Percentiles rank a stretch among this genome's conserved stretches.
Conservation (phyloP, 345 rosid genomes). For the Microcos paniculata region DNA sequence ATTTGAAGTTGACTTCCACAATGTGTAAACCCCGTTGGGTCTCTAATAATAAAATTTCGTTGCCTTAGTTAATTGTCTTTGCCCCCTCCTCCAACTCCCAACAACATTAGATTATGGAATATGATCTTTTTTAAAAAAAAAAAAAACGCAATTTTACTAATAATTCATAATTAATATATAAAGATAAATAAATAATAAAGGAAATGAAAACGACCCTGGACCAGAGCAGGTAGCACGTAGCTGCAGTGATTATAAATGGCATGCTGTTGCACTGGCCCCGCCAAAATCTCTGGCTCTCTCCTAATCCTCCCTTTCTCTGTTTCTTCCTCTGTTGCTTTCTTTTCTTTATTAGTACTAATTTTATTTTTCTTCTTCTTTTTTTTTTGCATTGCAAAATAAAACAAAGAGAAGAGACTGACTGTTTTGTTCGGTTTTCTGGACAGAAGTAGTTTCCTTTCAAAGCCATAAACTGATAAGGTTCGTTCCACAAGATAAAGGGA, state of each 20-base stretch:
- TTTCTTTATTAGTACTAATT: no score
- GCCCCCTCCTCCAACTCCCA: background rate
- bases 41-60: background rate
- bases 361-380: no score
- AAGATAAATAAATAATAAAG: no score
- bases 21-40: background rate
- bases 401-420: background rate
- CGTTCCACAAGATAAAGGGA: background rate
- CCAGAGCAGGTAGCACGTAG: background rate
- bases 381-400: background rate
- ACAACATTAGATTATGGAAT: background rate
- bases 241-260: conserved; percentile 8
- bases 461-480: background rate
- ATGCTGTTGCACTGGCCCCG: conserved; percentile 26
- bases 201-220: background rate
- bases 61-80: background rate
- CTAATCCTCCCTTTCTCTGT: background rate
- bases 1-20: conserved; percentile 1
- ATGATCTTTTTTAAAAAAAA: no score
- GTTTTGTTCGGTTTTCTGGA: background rate
- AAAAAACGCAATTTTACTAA: background rate
- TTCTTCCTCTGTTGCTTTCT: background rate
- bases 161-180: background rate
- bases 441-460: background rate
- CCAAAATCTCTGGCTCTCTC: conserved; percentile 18